Base-by-base conservation (phyloP, 768 basidiomycete genomes). In the Agaricus bisporus region DNA sequence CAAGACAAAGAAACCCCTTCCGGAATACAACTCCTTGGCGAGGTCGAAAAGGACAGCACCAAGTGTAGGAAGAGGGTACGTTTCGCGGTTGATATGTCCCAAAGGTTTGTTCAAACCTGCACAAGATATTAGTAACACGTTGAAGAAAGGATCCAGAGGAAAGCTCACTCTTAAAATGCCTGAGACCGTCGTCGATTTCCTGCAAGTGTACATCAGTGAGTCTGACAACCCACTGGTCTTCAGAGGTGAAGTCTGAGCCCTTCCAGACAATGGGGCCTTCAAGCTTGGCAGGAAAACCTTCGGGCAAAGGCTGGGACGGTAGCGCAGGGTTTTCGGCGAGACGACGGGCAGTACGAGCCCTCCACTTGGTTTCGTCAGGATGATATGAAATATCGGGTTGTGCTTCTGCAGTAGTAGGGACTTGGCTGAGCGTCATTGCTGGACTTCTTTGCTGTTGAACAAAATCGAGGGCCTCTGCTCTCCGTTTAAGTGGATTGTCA, bases 1-100 rank as follows among this genome's bases (percentile, higher is more conserved):
- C 17, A 78, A 43, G 42, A 77, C 75, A 58, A 76, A 76, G 63
- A 78, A 78, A 0, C 77, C 77, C 20, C 77, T 70, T 7, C 76
- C 76, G 20, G 62, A 60, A 58, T 75, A 72, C 6, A 77, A 65
- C 51, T 75, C 76, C 4, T 65, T 56, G 3, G 74, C 65, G 18
- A 78, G 66, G n/a, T 56, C 62, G 36, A 61, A 56, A 3, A 78
- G 64, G 7, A 61, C 64, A 6, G 68, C 54, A 8, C 71, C 68
- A 14, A 77, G 64, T 0, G 66, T 73, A 1, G 77, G 75, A 3
- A 79, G 63, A 2, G 76, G 77, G 60, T 77, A 79, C 1, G 73
- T 76, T n/a, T 46, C 42, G 1, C 64, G 60, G 1, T 64, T 67
- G 32, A 71, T 61, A 32, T 64, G 52, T 1, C 71, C 71, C 17